Evolutionary conservation across 352 stramenopile species (phyloP).

Genomic region (Pythium apleroticum): DNA sequence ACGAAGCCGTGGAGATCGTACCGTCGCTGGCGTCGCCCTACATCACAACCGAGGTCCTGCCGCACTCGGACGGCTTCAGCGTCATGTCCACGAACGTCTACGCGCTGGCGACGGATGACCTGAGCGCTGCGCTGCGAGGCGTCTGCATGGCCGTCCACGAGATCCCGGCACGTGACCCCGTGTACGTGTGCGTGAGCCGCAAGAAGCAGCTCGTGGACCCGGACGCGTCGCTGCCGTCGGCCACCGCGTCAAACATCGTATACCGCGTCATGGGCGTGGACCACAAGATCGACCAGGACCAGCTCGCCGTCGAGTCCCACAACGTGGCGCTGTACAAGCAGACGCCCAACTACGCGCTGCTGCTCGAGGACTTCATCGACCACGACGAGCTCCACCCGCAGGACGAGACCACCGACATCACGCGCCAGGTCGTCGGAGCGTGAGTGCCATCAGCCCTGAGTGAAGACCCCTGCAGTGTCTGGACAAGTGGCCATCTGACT

Average conservation of each 20-base stretch:
- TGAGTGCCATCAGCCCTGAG: not conserved
- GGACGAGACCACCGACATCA: conserved; percentile 21
- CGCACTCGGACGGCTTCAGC: not conserved
- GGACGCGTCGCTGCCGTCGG: not conserved
- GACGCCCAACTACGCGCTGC: conserved; percentile 22
- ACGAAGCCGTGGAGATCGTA: not conserved
- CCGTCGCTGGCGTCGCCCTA: not conserved
- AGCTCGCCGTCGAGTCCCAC: conserved; percentile 24
- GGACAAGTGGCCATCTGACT: too few relatives aligned
- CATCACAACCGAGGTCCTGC: conserved; percentile 3
- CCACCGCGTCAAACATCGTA: not conserved
- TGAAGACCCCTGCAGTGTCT: too few relatives aligned
- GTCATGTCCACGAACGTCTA: conserved; percentile 32
- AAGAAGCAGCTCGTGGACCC: conserved; percentile 18
- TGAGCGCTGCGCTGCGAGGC: conserved; percentile 18
- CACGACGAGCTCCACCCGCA: conserved; percentile 30
- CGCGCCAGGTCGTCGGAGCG: conserved; percentile 14
- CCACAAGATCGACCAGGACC: not conserved
- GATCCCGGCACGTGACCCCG: conserved; percentile 24
- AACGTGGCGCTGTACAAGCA: conserved; percentile 26
- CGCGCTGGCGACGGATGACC: conserved; percentile 33
- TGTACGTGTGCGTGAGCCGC: conserved; percentile 24
- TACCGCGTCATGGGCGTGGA: conserved; percentile 4
- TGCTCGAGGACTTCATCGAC: conserved; percentile 32
- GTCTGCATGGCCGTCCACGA: conserved; percentile 27